These are phyloP conservation scores for Lepidopterella palustris DNA, from an alignment of 495 filamentous ascomycete species.

Conservation along the genomic window DNA sequence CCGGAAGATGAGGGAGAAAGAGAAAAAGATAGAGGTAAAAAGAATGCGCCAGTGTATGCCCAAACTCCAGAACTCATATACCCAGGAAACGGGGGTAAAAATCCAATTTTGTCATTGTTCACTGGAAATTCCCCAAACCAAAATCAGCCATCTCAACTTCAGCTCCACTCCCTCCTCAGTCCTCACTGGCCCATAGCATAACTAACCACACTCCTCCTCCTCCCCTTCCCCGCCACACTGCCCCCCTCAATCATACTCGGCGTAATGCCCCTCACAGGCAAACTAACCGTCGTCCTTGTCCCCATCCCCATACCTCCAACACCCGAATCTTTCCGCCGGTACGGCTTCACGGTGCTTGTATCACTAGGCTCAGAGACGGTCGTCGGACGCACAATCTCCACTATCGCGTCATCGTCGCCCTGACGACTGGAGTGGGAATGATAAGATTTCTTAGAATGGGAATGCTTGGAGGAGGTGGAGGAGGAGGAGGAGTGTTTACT, in stretches of 20 bases:
- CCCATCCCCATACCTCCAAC: conserved; percentile 3
- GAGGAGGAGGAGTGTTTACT: conserved; percentile 11
- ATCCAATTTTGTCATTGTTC: not conserved
- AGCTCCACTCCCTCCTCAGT: not conserved
- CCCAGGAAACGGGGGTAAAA: not conserved
- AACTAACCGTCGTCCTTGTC: conserved; percentile 13
- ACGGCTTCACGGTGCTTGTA: conserved; percentile 26
- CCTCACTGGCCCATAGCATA: conserved; percentile 17
- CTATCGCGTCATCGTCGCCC: not conserved
- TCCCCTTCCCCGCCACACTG: conserved; percentile 3
- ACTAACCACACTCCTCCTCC: conserved; percentile 29
- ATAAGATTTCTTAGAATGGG: conserved; percentile 1
- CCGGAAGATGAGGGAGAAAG: not conserved
- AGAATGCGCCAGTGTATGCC: not conserved
- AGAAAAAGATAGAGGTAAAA: not conserved
- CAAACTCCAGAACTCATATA: not conserved
- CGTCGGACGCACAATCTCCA: conserved; percentile 4
- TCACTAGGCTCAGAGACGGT: conserved; percentile 25
- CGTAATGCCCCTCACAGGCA: conserved; percentile 30
- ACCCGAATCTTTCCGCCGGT: conserved; percentile 21
- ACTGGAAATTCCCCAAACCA: not conserved
- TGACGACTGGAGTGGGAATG: not conserved
- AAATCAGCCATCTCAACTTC: not conserved
- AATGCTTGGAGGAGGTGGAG: conserved; percentile 11
- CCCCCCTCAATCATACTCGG: conserved; percentile 24